A percentile compares a stretch with the other conserved stretches of the same genome.
These are phyloP conservation scores for Exophiala aquamarina DNA, from an alignment of 2,329 filamentous ascomycete genomes.

Conservation along the genomic window DNA sequence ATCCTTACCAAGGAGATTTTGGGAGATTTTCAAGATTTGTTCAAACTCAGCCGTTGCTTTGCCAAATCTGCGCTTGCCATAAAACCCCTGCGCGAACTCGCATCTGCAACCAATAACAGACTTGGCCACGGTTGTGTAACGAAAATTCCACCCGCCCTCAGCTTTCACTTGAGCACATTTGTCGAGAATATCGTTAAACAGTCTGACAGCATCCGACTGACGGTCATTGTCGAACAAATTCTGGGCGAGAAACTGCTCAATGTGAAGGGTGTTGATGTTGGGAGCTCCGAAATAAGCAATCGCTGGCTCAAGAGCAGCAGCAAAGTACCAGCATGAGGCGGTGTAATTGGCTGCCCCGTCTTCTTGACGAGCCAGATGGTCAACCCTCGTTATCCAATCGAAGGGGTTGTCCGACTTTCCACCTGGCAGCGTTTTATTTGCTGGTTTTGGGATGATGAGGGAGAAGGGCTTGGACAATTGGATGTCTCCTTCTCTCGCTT, in stretches of 20 bases:
- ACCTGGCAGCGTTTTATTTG: neutral
- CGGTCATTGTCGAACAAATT: slow-evolving; percentile 1
- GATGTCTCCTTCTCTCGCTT: slow-evolving; percentile 37
- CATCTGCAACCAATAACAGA: neutral
- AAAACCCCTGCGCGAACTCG: neutral
- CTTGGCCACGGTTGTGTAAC: neutral
- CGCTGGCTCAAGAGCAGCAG: neutral
- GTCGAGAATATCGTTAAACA: slow-evolving; percentile 2
- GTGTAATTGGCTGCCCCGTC: neutral
- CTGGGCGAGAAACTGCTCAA: neutral
- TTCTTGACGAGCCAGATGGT: neutral
- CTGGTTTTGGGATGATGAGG: neutral
- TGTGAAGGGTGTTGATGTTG: slow-evolving; percentile 1
- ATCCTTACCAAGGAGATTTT: neutral
- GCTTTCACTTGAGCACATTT: neutral
- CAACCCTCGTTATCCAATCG: neutral
- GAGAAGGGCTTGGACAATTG: slow-evolving; percentile 40
- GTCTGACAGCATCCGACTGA: neutral
- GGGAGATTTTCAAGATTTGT: neutral
- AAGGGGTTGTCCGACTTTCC: neutral
- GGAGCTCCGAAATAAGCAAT: neutral
- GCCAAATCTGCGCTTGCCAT: neutral
- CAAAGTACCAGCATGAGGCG: neutral
- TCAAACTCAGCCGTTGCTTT: neutral
- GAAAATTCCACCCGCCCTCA: neutral